Percentiles rank a stretch among this genome's conserved stretches.
Conservation (phyloP, 192 early-diverging fungal genomes). For the Coemansia biformis region DNA sequence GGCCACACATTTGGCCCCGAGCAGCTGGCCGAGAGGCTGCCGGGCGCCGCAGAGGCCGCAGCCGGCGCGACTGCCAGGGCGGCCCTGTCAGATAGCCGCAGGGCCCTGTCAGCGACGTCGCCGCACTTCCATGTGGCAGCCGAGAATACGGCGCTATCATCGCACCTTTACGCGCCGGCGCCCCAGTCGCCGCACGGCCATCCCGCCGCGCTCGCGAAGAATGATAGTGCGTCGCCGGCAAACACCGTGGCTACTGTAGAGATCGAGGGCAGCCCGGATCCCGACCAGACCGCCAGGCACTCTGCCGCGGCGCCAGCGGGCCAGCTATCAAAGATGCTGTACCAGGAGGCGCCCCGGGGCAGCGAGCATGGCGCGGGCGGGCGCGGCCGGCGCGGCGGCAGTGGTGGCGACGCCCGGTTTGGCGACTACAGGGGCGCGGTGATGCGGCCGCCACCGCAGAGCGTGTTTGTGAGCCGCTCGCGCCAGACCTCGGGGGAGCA, state of each 20-base stretch:
- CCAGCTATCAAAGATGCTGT: slow-evolving; percentile 38
- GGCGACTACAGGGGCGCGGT: slow-evolving; percentile 32
- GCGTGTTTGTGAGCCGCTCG: slow-evolving; percentile 25
- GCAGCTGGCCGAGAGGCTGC: slow-evolving; percentile 14
- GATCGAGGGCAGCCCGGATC: slow-evolving; percentile 16
- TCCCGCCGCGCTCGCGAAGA: slow-evolving; percentile 14
- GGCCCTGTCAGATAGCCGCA: not conserved
- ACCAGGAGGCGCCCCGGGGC: slow-evolving; percentile 10
- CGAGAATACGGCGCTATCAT: slow-evolving; percentile 22
- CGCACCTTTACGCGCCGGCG: not conserved
- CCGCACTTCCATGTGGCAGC: slow-evolving; percentile 32
- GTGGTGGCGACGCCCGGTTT: slow-evolving; percentile 31
- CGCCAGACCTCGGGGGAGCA: slow-evolving; percentile 13
- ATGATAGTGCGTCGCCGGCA: slow-evolving; percentile 20
- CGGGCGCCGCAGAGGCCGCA: not conserved
- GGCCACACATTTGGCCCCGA: slow-evolving; percentile 42
- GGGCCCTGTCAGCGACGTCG: slow-evolving; percentile 9
- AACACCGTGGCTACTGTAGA: slow-evolving; percentile 26
- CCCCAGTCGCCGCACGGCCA: not conserved
- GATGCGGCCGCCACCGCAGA: slow-evolving; percentile 14
- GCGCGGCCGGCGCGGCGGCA: slow-evolving; percentile 19
- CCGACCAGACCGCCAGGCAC: slow-evolving; percentile 7
- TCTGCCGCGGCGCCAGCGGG: slow-evolving; percentile 11
- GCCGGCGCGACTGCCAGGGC: not conserved
- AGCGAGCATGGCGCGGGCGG: not conserved